These are phyloP conservation scores for Isabelozyma pseudorhagii DNA, from an alignment of 805 yeast genomes.

Conservation along the genomic window DNA sequence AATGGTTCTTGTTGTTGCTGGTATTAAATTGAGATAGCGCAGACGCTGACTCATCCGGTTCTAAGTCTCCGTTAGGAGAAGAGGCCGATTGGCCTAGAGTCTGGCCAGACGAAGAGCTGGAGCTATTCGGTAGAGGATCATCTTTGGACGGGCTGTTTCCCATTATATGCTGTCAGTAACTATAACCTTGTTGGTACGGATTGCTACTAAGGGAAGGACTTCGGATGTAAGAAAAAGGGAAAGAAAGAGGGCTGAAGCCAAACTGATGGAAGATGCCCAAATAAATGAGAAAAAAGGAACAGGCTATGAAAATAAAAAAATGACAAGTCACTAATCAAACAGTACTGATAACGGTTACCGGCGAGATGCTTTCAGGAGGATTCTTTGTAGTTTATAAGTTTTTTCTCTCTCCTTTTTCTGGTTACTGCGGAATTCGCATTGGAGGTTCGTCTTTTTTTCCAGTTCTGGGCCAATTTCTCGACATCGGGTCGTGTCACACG, in stretches of 20 bases:
- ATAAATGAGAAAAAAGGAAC: background rate
- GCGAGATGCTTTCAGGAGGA: background rate
- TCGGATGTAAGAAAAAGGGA: background rate
- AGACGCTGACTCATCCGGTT: constrained; percentile 40
- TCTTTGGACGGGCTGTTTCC: constrained; percentile 65
- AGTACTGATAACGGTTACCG: background rate
- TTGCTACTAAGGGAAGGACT: background rate
- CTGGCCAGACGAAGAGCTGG: constrained; percentile 17
- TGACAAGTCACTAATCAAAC: background rate
- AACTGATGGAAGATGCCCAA: background rate
- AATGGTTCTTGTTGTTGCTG: constrained; percentile 2
- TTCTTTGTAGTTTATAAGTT: background rate
- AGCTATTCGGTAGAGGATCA: constrained; percentile 46
- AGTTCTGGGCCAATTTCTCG: background rate
- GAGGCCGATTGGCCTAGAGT: constrained; percentile 9
- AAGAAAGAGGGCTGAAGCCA: background rate
- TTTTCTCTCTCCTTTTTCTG: background rate
- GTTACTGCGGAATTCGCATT: background rate
- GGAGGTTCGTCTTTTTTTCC: background rate
- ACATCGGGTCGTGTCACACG: background rate
- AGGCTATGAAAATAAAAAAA: background rate
- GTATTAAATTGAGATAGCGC: constrained; percentile 33
- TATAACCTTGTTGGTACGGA: background rate
- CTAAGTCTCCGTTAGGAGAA: constrained; percentile 31
- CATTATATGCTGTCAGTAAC: constrained; percentile 29